These are phyloP conservation scores for Platanthera zijinensis DNA, from an alignment of 106 monocot genomes.

Conservation along the genomic window DNA sequence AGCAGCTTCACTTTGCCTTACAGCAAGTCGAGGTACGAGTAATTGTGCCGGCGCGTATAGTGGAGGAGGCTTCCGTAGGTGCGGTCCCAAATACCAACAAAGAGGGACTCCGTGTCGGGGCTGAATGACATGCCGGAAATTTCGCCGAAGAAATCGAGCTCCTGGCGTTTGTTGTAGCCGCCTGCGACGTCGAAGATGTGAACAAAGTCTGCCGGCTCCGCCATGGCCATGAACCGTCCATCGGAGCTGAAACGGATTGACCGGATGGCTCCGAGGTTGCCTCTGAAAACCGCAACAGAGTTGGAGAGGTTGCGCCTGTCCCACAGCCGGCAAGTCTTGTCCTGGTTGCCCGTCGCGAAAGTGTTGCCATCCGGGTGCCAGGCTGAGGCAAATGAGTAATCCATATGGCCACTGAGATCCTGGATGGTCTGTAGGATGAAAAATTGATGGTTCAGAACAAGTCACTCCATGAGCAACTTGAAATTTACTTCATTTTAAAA, in stretches of 20 bases:
- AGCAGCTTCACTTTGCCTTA: slow-evolving; percentile 10
- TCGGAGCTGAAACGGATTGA: slow-evolving; percentile 51
- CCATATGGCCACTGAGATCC: slow-evolving; percentile 36
- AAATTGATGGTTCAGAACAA: background rate
- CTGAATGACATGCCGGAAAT: slow-evolving; percentile 65
- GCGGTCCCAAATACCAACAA: slow-evolving; percentile 68
- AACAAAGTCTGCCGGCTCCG: slow-evolving; percentile 60
- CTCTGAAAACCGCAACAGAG: slow-evolving; percentile 39
- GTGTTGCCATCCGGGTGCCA: slow-evolving; percentile 50
- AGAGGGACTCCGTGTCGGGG: slow-evolving; percentile 64
- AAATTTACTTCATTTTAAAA: background rate
- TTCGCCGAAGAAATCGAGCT: slow-evolving; percentile 62
- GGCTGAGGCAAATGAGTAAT: slow-evolving; percentile 57
- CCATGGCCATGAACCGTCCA: slow-evolving; percentile 57
- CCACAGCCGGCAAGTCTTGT: slow-evolving; percentile 60
- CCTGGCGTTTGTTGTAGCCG: slow-evolving; percentile 37
- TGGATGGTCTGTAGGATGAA: slow-evolving; percentile 38
- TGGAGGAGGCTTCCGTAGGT: slow-evolving; percentile 70
- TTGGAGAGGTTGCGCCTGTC: slow-evolving; percentile 41
- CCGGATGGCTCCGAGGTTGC: slow-evolving; percentile 56
- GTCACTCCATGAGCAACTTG: background rate
- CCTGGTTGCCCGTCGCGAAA: slow-evolving; percentile 63
- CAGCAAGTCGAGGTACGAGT: slow-evolving; percentile 43
- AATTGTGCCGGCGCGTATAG: slow-evolving; percentile 27
- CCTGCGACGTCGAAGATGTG: slow-evolving; percentile 47